Conservation (phyloP, 441 rosid species). For the Brassica hybrid region DNA sequence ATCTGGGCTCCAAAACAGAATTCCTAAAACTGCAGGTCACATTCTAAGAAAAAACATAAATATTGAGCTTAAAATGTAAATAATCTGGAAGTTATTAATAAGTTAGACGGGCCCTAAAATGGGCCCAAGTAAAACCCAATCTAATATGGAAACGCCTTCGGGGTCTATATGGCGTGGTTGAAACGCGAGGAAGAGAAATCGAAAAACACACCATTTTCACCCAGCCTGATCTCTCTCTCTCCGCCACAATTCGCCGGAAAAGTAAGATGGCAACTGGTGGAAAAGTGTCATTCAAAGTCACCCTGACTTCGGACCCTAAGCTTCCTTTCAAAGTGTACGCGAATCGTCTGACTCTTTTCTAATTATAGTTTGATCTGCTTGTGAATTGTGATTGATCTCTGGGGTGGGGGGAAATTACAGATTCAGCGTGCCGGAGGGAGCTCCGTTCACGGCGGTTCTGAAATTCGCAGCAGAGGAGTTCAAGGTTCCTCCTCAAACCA, state of each 20-base stretch:
- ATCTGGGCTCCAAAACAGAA: neutral
- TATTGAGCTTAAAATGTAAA: slow-evolving; percentile 3
- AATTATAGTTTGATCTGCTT: too few species aligned
- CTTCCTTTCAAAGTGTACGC: slow-evolving; percentile 97
- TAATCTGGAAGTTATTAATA: neutral
- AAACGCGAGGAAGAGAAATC: slow-evolving; percentile 20
- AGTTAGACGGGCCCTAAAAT: neutral
- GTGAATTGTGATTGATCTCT: too few species aligned
- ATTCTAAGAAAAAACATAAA: neutral
- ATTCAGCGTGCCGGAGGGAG: slow-evolving; percentile 95
- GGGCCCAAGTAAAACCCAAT: neutral
- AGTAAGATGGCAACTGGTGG: slow-evolving; percentile 59
- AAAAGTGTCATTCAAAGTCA: slow-evolving; percentile 92
- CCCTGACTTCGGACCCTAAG: slow-evolving; percentile 95
- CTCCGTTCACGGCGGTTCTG: slow-evolving; percentile 94
- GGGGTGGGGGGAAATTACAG: slow-evolving; percentile 42
- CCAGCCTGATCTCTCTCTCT: slow-evolving; percentile 21
- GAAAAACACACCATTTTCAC: neutral
- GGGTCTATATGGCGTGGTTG: slow-evolving; percentile 7
- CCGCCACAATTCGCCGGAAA: slow-evolving; percentile 15
- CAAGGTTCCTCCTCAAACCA: slow-evolving; percentile 97
- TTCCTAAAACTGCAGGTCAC: neutral
- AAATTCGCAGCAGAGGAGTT: slow-evolving; percentile 96
- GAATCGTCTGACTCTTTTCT: neutral
- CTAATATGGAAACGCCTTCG: neutral